Evolutionary conservation across 306 rosid genomes (phyloP).

Genomic region (Chamaecrista fasciculata): DNA sequence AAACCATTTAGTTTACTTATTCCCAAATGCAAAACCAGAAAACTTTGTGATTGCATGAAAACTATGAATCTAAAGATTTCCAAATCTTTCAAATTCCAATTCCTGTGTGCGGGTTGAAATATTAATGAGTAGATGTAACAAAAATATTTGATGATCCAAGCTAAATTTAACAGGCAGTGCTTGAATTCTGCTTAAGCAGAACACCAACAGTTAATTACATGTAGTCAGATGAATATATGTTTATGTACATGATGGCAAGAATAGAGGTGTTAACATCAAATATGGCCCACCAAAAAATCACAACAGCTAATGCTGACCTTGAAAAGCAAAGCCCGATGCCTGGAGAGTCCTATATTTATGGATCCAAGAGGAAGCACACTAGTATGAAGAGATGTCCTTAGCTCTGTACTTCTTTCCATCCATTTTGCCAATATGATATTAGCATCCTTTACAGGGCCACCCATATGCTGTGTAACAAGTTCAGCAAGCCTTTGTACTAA

Average conservation of each 20-base stretch:
- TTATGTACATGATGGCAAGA: background rate
- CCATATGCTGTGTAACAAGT: constrained; percentile 84
- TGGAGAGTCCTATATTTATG: constrained; percentile 86
- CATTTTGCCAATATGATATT: constrained; percentile 69
- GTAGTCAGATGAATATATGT: no score
- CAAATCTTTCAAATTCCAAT: background rate
- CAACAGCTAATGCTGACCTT: constrained; percentile 58
- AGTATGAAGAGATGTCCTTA: constrained; percentile 79
- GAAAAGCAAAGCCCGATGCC: constrained; percentile 98
- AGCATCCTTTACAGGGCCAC: constrained; percentile 97
- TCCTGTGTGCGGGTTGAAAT: background rate
- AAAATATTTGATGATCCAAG: background rate
- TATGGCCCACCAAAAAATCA: constrained; percentile 26
- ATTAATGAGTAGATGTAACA: background rate
- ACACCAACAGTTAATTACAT: no score
- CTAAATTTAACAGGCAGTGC: background rate
- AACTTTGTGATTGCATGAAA: background rate
- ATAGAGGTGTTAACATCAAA: constrained; percentile 19
- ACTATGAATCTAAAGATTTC: background rate
- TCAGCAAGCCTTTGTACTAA: constrained; percentile 94
- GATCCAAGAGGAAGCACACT: constrained; percentile 91
- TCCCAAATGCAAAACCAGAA: background rate
- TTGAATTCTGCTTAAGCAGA: background rate
- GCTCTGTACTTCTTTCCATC: constrained; percentile 84
- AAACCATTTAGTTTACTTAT: background rate